Evolutionary conservation across 2,329 filamentous ascomycete genomes (phyloP).

Genomic region (Trichoderma sp.): DNA sequence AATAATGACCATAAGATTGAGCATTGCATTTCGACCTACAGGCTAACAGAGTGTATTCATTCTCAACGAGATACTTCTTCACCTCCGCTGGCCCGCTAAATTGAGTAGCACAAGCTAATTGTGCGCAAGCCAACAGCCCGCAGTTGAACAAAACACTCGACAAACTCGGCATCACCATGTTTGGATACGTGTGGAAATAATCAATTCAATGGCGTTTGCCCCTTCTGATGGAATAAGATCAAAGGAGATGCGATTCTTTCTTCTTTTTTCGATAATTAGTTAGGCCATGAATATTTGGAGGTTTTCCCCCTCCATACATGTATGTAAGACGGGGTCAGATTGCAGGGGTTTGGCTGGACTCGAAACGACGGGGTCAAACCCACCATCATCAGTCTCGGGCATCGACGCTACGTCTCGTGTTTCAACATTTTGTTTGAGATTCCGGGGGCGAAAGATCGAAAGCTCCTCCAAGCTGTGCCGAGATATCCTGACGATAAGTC

Average conservation of each 20-base stretch:
- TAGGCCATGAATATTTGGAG: not conserved
- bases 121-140: slow-evolving; percentile 12
- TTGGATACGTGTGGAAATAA: not conserved
- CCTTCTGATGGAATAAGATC: not conserved
- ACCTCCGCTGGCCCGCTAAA: slow-evolving; percentile 17
- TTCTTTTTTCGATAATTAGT: not conserved
- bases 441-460: not conserved
- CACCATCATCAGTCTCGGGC: not conserved
- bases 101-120: slow-evolving; percentile 11
- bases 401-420: slow-evolving; percentile 11
- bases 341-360: not conserved
- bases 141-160: not conserved
- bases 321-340: not conserved
- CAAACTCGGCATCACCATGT: not conserved
- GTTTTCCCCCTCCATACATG: not conserved
- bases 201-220: not conserved
- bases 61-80: slow-evolving; percentile 19
- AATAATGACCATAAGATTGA: not conserved
- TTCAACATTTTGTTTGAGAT: slow-evolving; percentile 11
- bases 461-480: not conserved
- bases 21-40: slow-evolving; percentile 29
- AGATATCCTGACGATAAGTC: not conserved
- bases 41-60: slow-evolving; percentile 31
- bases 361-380: not conserved
- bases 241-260: not conserved